phyloP scores from a whole-genome alignment of 2,329 filamentous ascomycete genomes.

The Penicillium sp. region DNA sequence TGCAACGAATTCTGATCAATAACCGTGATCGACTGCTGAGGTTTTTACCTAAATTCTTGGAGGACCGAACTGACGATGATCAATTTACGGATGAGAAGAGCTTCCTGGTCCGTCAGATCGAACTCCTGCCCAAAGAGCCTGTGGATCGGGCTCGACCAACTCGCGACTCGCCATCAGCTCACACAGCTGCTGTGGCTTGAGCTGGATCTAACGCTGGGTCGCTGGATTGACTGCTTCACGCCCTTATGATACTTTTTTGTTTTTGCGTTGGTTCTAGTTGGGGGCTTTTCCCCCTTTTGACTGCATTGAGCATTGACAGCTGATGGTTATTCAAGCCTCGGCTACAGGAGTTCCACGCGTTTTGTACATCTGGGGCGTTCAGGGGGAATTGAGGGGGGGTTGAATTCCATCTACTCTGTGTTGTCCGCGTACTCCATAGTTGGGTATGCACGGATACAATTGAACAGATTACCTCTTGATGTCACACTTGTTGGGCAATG shows the following conservation, averaged over 20 bases:
- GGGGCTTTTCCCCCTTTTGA: slow-evolving; percentile 3
- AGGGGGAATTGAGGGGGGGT: slow-evolving; percentile 6
- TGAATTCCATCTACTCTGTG: neutral
- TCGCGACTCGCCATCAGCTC: slow-evolving; percentile 29
- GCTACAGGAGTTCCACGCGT: slow-evolving; percentile 19
- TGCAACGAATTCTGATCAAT: slow-evolving; percentile 93
- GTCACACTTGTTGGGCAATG: neutral
- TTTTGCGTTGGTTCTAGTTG: slow-evolving; percentile 10
- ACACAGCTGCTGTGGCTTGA: slow-evolving; percentile 32
- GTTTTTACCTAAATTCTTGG: slow-evolving; percentile 87
- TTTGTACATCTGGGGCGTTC: slow-evolving; percentile 10
- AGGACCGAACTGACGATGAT: slow-evolving; percentile 93
- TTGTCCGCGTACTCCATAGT: neutral
- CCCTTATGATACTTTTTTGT: slow-evolving; percentile 8
- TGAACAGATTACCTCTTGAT: neutral
- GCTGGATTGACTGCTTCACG: slow-evolving; percentile 10
- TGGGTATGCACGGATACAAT: neutral
- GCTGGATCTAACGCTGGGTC: slow-evolving; percentile 12
- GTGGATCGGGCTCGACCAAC: slow-evolving; percentile 35
- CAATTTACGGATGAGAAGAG: slow-evolving; percentile 98
- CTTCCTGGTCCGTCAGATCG: slow-evolving; percentile 93
- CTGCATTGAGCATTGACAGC: slow-evolving; percentile 20
- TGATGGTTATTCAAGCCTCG: slow-evolving; percentile 10
- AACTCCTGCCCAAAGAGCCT: slow-evolving; percentile 46
- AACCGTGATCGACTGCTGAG: slow-evolving; percentile 87